These are phyloP conservation scores for Cladosporium cucumerinum DNA, from an alignment of 2,329 filamentous ascomycete genomes.

Conservation along the genomic window DNA sequence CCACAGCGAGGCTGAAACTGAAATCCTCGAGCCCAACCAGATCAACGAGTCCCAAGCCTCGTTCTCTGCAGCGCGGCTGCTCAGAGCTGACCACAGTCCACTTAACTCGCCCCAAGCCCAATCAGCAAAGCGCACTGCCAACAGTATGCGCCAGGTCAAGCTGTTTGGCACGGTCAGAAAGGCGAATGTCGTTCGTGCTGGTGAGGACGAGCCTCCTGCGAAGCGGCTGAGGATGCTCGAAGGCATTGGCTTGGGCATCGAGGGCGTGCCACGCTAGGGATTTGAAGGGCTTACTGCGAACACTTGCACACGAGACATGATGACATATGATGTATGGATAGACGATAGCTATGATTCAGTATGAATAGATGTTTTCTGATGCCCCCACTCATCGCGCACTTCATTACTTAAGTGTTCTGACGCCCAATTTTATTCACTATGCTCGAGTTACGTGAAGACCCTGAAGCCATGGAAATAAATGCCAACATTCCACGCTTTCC, in stretches of 20 bases:
- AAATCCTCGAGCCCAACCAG: slow-evolving; percentile 54
- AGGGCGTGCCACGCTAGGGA: background rate
- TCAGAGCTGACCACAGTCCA: slow-evolving; percentile 44
- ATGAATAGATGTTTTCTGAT: background rate
- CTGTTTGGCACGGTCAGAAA: slow-evolving; percentile 63
- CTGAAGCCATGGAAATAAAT: background rate
- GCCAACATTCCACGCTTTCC: background rate
- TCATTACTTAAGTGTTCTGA: background rate
- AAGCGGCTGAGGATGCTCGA: slow-evolving; percentile 53
- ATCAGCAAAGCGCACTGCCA: slow-evolving; percentile 29
- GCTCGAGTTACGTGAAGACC: background rate
- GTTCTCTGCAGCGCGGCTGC: slow-evolving; percentile 67
- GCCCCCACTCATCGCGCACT: background rate
- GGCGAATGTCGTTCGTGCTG: slow-evolving; percentile 40
- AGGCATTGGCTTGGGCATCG: slow-evolving; percentile 57
- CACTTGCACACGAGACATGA: background rate
- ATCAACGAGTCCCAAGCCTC: slow-evolving; percentile 73
- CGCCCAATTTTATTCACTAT: background rate
- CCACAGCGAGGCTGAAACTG: slow-evolving; percentile 51
- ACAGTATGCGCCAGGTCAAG: slow-evolving; percentile 54
- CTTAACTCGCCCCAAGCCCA: slow-evolving; percentile 19
- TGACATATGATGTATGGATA: background rate
- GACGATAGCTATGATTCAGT: slow-evolving; percentile 1
- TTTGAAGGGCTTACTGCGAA: background rate
- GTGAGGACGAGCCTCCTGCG: slow-evolving; percentile 30